Evolutionary conservation across 2,329 filamentous ascomycete genomes (phyloP), one percentile per base, ranked within the genome.

Genomic region (Fusarium fracticaudum): DNA sequence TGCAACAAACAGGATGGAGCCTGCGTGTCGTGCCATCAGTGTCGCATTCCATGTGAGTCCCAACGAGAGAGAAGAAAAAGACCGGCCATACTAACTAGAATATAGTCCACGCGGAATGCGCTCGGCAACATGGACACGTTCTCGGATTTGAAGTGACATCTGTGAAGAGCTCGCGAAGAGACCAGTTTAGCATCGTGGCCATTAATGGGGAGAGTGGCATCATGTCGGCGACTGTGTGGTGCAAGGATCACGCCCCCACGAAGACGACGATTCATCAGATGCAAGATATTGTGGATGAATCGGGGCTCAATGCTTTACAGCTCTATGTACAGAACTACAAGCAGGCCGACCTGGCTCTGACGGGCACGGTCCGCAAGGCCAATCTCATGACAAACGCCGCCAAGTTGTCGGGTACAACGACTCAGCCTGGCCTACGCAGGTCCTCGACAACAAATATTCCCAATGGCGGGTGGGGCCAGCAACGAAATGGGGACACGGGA

Each of bases 61-160:
- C 31, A 33, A 31, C 37, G 29, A 18, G 17, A n/a, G 18, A 13
- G 45, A 54, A 18, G 47, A 35, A 17, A 35, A 26, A 17, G 22
- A 22, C 14, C 45, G 33, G 20, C 29, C n/a, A 63, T 55, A 31
- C 74, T 78, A 47, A 75, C 51, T 13, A n/a, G 55, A 37, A 33
- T 33, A 83, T 84, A 80, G 93, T 97, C 75, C 96, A 99, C 80
- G 92, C 98, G 57, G 94, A 94, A 77, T 99, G 96, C 84, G 96
- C 96, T 26, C 92, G 94, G 77, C 92, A 95, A 79, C 90, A 91
- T 55, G 93, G 93, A 14, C 96, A 97, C 81, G 86, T 90, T 3
- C 91, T 98, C 53, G 96, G 95, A 2, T 98, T 99, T 77, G 95
- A 98, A 75, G 90, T 99, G 64, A 91, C 91, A 1, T 94, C 96